A percentile compares a stretch with the other conserved stretches of the same genome.
Evolutionary conservation across 768 basidiomycete genomes (phyloP).

Genomic region (Mrakia frigida): DNA sequence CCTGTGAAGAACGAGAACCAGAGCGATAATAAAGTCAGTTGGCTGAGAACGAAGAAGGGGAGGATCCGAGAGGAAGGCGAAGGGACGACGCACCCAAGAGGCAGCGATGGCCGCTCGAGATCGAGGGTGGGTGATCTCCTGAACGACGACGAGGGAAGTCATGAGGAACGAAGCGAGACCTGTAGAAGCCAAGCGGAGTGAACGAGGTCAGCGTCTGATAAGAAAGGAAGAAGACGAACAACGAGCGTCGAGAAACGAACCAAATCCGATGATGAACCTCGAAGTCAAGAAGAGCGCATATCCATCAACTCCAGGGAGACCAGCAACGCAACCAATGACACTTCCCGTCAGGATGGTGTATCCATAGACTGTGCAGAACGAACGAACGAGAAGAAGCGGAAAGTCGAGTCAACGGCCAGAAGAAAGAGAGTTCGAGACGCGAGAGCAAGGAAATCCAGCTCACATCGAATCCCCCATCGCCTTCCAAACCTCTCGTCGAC

Average conservation of each 20-base stretch:
- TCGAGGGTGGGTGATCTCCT: conserved; percentile 47
- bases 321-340: conserved; percentile 44
- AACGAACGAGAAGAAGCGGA: not conserved
- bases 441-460: conserved; percentile 17
- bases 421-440: not conserved
- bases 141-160: conserved; percentile 44
- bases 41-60: not conserved
- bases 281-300: conserved; percentile 44
- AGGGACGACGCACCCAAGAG: conserved; percentile 39
- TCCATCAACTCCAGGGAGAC: conserved; percentile 42
- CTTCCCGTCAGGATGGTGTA: conserved; percentile 43
- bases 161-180: conserved; percentile 45
- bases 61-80: not conserved
- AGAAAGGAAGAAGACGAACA: not conserved
- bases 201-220: conserved; percentile 35
- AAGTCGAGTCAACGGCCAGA: conserved; percentile 1
- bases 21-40: not conserved
- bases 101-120: conserved; percentile 39
- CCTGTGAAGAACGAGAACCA: conserved; percentile 28
- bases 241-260: not conserved
- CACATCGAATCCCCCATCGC: conserved; percentile 46
- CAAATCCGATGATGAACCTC: conserved; percentile 42
- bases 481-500: conserved; percentile 45
- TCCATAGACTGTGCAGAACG: conserved; percentile 40
- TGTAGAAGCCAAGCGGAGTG: conserved; percentile 35